Conservation (phyloP, 805 yeast genomes). For the Nakazawaea siamensis region DNA sequence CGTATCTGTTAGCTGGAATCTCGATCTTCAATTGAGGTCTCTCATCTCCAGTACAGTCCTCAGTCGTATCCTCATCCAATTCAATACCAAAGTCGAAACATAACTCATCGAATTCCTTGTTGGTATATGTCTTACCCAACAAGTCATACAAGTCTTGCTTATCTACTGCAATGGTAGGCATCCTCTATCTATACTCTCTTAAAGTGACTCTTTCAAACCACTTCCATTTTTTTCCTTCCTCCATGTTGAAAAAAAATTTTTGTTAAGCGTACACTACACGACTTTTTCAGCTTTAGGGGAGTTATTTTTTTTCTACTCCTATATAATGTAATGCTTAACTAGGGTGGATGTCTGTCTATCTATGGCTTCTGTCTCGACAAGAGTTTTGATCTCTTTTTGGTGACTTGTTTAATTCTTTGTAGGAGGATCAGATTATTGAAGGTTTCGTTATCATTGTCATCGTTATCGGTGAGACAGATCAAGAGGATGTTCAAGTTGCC, state of each 20-base stretch:
- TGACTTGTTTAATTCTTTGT: constrained; percentile 3
- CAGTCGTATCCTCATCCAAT: constrained; percentile 94
- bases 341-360: constrained; percentile 2
- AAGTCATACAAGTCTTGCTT: constrained; percentile 84
- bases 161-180: constrained; percentile 98
- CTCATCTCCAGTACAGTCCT: constrained; percentile 62
- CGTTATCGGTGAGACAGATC: constrained; percentile 20
- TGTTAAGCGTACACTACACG: too few relatives aligned
- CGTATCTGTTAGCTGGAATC: constrained; percentile 97
- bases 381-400: constrained; percentile 2
- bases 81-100: constrained; percentile 98
- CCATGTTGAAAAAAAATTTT: neutral
- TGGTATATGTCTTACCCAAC: constrained; percentile 61
- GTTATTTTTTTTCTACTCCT: too few relatives aligned
- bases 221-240: neutral
- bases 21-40: constrained; percentile 97
- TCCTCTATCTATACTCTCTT: constrained; percentile 21
- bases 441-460: neutral
- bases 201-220: neutral
- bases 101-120: constrained; percentile 91
- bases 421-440: neutral
- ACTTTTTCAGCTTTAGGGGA: too few relatives aligned
- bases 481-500: constrained; percentile 26
- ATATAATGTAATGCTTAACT: too few relatives aligned
- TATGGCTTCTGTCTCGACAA: neutral